phyloP scores from a whole-genome alignment of 345 rosid genomes.

The Pugionium dolabratum region DNA sequence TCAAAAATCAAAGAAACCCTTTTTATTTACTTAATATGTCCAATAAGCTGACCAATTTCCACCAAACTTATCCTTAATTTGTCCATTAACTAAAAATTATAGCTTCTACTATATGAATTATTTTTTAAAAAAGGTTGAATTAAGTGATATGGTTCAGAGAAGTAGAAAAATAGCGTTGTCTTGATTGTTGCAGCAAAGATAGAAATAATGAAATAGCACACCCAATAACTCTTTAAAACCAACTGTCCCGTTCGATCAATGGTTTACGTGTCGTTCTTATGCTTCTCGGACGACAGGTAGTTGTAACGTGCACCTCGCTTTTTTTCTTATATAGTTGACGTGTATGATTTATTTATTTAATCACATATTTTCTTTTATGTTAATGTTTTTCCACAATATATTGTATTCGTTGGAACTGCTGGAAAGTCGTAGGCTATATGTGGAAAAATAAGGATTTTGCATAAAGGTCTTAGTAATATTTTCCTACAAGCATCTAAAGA shows the following conservation, averaged over 20 bases:
- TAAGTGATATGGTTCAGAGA: slow-evolving; percentile 38
- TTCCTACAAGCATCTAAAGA: neutral
- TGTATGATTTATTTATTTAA: neutral
- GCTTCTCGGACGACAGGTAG: slow-evolving; percentile 39
- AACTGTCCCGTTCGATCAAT: slow-evolving; percentile 22
- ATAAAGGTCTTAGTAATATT: neutral
- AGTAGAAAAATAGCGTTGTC: slow-evolving; percentile 42
- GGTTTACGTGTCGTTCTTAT: slow-evolving; percentile 39
- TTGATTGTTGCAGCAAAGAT: slow-evolving; percentile 31
- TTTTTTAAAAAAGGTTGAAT: neutral
- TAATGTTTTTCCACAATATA: slow-evolving; percentile 17
- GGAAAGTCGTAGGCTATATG: slow-evolving; percentile 20
- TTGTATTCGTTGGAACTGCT: slow-evolving; percentile 13
- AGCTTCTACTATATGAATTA: neutral
- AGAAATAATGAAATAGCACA: slow-evolving; percentile 16
- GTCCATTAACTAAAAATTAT: slow-evolving; percentile 26
- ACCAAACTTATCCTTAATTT: slow-evolving; percentile 41
- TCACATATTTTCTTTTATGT: slow-evolving; percentile 10
- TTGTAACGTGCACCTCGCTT: slow-evolving; percentile 34
- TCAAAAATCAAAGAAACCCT: slow-evolving; percentile 39
- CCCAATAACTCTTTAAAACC: slow-evolving; percentile 29
- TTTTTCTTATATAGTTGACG: slow-evolving; percentile 15
- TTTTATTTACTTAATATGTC: slow-evolving; percentile 39
- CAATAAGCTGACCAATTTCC: slow-evolving; percentile 42
- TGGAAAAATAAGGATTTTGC: slow-evolving; percentile 9